Conservation (phyloP, 2,329 filamentous ascomycete species). For the Lachnellula hyalina region DNA sequence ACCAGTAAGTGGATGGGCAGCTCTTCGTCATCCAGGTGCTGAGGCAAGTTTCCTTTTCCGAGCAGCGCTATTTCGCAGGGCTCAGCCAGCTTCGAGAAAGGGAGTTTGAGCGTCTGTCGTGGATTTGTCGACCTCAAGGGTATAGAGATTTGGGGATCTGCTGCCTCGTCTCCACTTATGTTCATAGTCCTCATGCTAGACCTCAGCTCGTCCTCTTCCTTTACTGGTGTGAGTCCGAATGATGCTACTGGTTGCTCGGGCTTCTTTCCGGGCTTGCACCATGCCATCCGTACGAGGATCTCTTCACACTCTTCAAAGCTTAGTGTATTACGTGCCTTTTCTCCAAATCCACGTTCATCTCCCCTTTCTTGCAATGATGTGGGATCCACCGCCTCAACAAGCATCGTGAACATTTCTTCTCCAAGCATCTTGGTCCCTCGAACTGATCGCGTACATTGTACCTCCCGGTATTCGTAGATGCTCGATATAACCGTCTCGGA, state of each 20-base stretch:
- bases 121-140: conserved; percentile 39
- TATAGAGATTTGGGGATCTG: conserved; percentile 33
- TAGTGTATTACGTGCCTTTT: conserved; percentile 33
- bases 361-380: conserved; percentile 22
- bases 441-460: conserved; percentile 63
- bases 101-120: conserved; percentile 54
- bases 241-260: conserved; percentile 12
- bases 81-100: conserved; percentile 65
- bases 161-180: conserved; percentile 13
- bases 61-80: conserved; percentile 75
- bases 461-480: conserved; percentile 85
- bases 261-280: conserved; percentile 52
- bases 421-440: conserved; percentile 70
- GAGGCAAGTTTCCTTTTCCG: conserved; percentile 45
- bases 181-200: conserved; percentile 23
- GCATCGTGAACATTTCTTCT: conserved; percentile 60
- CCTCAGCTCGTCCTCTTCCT: conserved; percentile 51
- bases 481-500: conserved; percentile 79
- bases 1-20: conserved; percentile 70
- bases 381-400: conserved; percentile 43
- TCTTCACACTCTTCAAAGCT: conserved; percentile 81
- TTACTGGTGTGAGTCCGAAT: conserved; percentile 44
- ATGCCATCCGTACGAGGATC: conserved; percentile 66
- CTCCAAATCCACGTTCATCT: conserved; percentile 3
- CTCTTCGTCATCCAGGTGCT: conserved; percentile 80